A percentile compares a stretch with the other conserved stretches of the same genome.
phyloP scores from a whole-genome alignment of 78 protist species.

The Guillardia theta region DNA sequence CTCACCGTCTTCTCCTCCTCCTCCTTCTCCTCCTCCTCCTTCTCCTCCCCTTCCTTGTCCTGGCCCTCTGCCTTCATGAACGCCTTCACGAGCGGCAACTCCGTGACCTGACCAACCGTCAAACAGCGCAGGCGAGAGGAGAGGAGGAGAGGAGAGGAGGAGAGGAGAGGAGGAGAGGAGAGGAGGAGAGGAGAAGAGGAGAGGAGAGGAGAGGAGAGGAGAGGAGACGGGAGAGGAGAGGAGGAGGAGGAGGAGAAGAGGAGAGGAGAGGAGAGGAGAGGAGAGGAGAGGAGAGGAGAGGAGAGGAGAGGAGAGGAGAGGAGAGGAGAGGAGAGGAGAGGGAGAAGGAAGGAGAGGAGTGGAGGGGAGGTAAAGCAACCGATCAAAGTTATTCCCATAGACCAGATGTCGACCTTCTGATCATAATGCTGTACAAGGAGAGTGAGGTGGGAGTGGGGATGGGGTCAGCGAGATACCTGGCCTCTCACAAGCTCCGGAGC shows the following conservation, averaged over 20 bases:
- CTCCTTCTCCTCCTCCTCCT: not conserved
- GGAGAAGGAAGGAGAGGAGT: not conserved
- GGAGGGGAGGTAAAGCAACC: not conserved
- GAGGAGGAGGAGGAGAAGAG: not conserved
- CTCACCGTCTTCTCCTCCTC: not conserved
- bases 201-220: not conserved
- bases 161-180: not conserved
- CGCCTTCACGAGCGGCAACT: not conserved
- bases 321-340: not conserved
- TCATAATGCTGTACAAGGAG: too few species aligned
- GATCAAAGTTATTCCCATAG: too few species aligned
- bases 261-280: not conserved
- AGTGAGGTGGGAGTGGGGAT: too few species aligned
- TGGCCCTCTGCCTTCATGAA: not conserved
- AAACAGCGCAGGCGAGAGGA: not conserved
- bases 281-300: not conserved
- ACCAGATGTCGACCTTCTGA: too few species aligned
- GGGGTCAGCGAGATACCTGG: too few species aligned
- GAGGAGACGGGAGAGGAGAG: not conserved
- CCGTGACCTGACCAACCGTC: not conserved
- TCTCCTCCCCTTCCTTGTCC: not conserved
- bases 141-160: not conserved
- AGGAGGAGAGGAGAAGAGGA: not conserved
- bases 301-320: not conserved
- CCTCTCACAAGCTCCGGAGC: conserved; percentile 33